Percentiles rank a stretch among this genome's conserved stretches.
Evolutionary conservation across 257 asterid genomes (phyloP).

Genomic region (Salvia hispanica): DNA sequence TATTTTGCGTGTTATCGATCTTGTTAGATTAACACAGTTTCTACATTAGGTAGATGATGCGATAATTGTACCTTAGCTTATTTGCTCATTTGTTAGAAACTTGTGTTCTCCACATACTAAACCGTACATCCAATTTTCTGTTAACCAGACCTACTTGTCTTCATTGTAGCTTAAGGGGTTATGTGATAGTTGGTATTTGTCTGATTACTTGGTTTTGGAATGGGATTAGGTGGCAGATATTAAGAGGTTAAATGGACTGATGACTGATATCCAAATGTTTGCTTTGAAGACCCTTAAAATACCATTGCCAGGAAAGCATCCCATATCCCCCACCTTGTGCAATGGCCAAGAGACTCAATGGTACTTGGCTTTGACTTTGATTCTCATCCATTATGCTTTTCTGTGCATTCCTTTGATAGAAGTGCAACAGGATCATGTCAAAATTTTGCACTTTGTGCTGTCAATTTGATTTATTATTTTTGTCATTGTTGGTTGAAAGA

Average conservation of each 20-base stretch:
- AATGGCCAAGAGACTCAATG: conserved; percentile 50
- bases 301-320: conserved; percentile 89
- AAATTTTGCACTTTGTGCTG: neutral
- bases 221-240: conserved; percentile 76
- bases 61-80: conserved; percentile 1
- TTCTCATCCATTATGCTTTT: conserved; percentile 21
- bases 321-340: conserved; percentile 67
- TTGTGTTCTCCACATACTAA: neutral
- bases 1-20: neutral
- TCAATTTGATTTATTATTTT: neutral
- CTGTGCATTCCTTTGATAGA: conserved; percentile 1
- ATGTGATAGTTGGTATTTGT: conserved; percentile 22
- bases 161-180: neutral
- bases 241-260: conserved; percentile 80
- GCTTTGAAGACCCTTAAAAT: conserved; percentile 77
- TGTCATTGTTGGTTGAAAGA: conserved; percentile 11
- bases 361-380: conserved; percentile 42
- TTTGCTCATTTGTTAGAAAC: neutral
- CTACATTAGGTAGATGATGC: conserved; percentile 7
- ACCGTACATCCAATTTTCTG: neutral
- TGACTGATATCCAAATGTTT: conserved; percentile 87
- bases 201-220: conserved; percentile 25
- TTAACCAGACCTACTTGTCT: conserved; percentile 11
- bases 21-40: neutral
- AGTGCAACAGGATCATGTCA: no score